Conservation (phyloP, 441 rosid genomes). For the California macrophylla region DNA sequence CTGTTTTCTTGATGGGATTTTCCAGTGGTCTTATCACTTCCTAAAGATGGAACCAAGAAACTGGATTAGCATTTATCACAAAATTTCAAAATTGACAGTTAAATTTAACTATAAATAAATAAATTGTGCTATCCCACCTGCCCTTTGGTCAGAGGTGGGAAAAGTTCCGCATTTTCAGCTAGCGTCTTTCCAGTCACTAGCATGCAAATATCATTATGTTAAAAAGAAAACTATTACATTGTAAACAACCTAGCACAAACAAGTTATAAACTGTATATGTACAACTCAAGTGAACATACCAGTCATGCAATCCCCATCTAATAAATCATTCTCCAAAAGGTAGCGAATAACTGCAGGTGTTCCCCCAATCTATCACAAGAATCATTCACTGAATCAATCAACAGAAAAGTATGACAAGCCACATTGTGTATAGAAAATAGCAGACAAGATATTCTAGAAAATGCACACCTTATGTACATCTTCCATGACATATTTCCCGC, state of each 20-base stretch:
- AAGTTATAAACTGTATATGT: constrained; percentile 1
- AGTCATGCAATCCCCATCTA: constrained; percentile 90
- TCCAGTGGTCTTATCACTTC: constrained; percentile 64
- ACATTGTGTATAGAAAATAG: not conserved
- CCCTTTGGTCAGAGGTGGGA: constrained; percentile 59
- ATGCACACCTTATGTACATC: constrained; percentile 75
- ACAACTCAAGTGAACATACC: constrained; percentile 31
- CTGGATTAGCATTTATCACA: not conserved
- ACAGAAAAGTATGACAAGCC: not conserved
- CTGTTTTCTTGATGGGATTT: constrained; percentile 87
- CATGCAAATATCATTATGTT: constrained; percentile 14
- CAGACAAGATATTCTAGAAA: constrained; percentile 4
- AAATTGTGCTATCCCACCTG: constrained; percentile 41
- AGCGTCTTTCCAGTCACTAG: constrained; percentile 84
- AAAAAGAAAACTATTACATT: not conserved
- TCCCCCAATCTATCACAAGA: constrained; percentile 67
- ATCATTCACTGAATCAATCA: not conserved
- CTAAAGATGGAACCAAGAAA: constrained; percentile 24
- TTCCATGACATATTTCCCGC: constrained; percentile 98
- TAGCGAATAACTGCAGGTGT: constrained; percentile 84
- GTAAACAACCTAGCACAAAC: constrained; percentile 3
- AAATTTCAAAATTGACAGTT: not conserved
- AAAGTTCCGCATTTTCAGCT: constrained; percentile 61
- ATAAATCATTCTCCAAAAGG: constrained; percentile 66
- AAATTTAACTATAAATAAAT: not conserved